A percentile compares a stretch with the other conserved stretches of the same genome.
These are phyloP conservation scores for Talaromyces atroroseus DNA, from an alignment of 2,329 filamentous ascomycete species.

Conservation along the genomic window DNA sequence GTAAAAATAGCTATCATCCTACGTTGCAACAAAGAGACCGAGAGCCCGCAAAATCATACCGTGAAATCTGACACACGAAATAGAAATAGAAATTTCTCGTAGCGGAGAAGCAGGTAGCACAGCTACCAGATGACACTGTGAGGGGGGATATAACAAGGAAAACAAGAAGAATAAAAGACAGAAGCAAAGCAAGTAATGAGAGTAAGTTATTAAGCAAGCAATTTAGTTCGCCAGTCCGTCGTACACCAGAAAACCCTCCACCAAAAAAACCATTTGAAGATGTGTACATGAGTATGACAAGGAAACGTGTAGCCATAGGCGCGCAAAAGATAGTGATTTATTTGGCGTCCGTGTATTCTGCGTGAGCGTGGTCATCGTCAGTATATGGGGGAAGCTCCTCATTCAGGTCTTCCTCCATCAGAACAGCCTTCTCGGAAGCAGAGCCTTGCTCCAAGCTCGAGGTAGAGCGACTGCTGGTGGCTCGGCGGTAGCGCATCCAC, in stretches of 20 bases:
- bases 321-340: slow-evolving; percentile 17
- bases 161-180: neutral
- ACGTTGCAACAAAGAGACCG: neutral
- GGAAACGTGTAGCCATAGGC: neutral
- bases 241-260: slow-evolving; percentile 11
- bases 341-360: slow-evolving; percentile 26
- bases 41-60: neutral
- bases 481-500: slow-evolving; percentile 38
- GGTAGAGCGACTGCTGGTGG: slow-evolving; percentile 21
- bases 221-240: slow-evolving; percentile 13
- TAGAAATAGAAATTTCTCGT: neutral
- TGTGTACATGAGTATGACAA: slow-evolving; percentile 1
- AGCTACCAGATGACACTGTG: neutral
- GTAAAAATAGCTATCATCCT: neutral
- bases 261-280: neutral
- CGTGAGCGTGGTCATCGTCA: slow-evolving; percentile 26
- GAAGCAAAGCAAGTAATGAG: neutral
- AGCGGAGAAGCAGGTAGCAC: neutral
- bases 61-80: neutral
- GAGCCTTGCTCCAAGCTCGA: slow-evolving; percentile 31
- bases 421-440: slow-evolving; percentile 38
- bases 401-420: slow-evolving; percentile 28
- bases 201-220: slow-evolving; percentile 3
- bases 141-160: neutral
- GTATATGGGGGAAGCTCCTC: slow-evolving; percentile 34